A percentile compares a stretch with the other conserved stretches of the same genome.
Conservation (phyloP, 2,329 filamentous ascomycete genomes). For the Chaetomium olivaceum region DNA sequence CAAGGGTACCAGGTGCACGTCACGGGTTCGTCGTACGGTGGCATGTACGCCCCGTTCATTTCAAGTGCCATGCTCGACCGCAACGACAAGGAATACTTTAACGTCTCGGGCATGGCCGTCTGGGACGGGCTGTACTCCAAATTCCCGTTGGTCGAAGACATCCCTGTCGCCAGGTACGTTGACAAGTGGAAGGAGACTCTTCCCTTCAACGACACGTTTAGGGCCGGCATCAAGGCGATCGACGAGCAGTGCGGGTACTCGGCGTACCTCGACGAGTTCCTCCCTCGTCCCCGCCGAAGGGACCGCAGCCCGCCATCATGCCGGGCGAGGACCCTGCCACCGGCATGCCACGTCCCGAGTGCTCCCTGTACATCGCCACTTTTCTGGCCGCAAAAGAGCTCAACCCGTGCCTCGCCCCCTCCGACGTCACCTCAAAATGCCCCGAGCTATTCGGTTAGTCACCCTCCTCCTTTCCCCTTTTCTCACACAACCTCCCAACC, state of each 20-base stretch:
- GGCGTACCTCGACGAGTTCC: slow-evolving; percentile 14
- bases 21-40: slow-evolving; percentile 48
- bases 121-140: slow-evolving; percentile 16
- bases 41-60: slow-evolving; percentile 19
- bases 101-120: slow-evolving; percentile 17
- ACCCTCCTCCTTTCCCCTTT: neutral
- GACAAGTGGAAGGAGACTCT: slow-evolving; percentile 6
- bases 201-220: slow-evolving; percentile 16
- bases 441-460: slow-evolving; percentile 15
- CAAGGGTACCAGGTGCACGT: slow-evolving; percentile 67
- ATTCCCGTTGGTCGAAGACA: slow-evolving; percentile 5
- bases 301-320: slow-evolving; percentile 2
- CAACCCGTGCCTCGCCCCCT: slow-evolving; percentile 14
- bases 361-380: neutral
- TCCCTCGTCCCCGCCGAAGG: slow-evolving; percentile 12
- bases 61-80: slow-evolving; percentile 18
- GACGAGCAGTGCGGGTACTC: slow-evolving; percentile 15
- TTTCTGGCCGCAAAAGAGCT: slow-evolving; percentile 1
- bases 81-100: slow-evolving; percentile 5
- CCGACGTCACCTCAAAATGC: slow-evolving; percentile 15
- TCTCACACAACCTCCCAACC: neutral
- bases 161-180: slow-evolving; percentile 4
- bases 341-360: neutral
- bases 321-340: slow-evolving; percentile 12
- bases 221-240: slow-evolving; percentile 2